Conservation (phyloP, 2,329 filamentous ascomycete genomes). For the Penicillium psychrosexuale region DNA sequence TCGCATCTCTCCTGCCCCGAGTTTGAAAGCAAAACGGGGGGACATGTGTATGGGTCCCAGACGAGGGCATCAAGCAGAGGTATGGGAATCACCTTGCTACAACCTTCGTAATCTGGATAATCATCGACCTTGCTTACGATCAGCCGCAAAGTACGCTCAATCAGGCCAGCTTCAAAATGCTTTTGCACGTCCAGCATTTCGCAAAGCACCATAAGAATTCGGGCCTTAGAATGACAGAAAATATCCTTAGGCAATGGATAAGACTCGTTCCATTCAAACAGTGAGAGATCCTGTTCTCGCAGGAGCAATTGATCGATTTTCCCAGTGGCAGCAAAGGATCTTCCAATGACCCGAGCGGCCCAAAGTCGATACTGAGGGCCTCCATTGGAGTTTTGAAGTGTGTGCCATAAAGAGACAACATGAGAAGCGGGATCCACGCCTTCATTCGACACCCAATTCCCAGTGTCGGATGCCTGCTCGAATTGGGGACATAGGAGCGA, state of each 20-base stretch:
- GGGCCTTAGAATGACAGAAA: constrained; percentile 55
- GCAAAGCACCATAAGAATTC: constrained; percentile 61
- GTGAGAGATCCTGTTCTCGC: constrained; percentile 38
- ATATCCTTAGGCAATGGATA: constrained; percentile 10
- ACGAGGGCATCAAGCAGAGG: constrained; percentile 40
- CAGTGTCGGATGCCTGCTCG: constrained; percentile 54
- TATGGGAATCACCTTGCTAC: constrained; percentile 35
- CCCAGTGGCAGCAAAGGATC: constrained; percentile 76
- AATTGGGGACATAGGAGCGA: constrained; percentile 70
- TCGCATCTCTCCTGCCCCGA: constrained; percentile 20
- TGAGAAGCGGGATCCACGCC: constrained; percentile 63
- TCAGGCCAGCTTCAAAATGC: constrained; percentile 44
- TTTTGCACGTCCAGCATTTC: constrained; percentile 59
- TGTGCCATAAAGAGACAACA: constrained; percentile 70
- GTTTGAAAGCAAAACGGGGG: constrained; percentile 25
- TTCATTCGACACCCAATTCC: constrained; percentile 65
- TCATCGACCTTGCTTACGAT: constrained; percentile 38
- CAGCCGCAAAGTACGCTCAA: constrained; percentile 46
- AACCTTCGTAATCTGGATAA: constrained; percentile 33
- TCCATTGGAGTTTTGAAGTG: constrained; percentile 62
- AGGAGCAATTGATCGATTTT: constrained; percentile 51
- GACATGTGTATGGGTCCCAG: constrained; percentile 44
- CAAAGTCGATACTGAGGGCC: constrained; percentile 73
- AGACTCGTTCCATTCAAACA: constrained; percentile 20
- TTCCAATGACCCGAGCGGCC: constrained; percentile 80